Evolutionary conservation across 176 grass and related monocot genomes (phyloP), one percentile per base, ranked within the genome.

Genomic region (Lolium rigidum): DNA sequence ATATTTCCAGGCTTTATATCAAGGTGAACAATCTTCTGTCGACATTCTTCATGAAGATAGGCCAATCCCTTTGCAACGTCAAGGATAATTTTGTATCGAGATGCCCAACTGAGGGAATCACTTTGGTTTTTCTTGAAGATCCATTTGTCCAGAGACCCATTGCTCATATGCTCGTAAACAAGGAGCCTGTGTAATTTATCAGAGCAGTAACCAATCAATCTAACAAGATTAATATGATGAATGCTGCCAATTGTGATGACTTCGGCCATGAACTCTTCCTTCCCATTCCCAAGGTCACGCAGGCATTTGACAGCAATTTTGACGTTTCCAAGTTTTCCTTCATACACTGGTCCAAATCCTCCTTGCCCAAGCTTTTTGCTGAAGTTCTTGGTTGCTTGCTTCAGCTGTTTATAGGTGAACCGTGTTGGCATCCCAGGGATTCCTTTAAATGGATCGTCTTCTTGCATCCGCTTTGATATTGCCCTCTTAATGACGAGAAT

Each of bases 241-340:
- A 89, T 94, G 58, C 83, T 97, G 22, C 92, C 90, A 73, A 97
- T 92, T 25, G 92, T 97, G 41, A 90, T 74, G 70, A 97, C 88
- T 89, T 97, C 90, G 7, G 90, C 88, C 82, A 94, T 89, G 88
- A 97, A 94, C 82, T 97, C 92, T 88, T 92, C 85, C 81, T 94
- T 92, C 4, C 94, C 90, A 22, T 94, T 92, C 6, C 90, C 86
- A 74, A 92, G 79, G 38, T 89, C 92, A 50, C 35, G 86, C 88
- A 97, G 85, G 52, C 92, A 89, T 63, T 97, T 97, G 6, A 92
- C 87, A 0, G 92, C 94, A 59, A 94, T 86, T 44, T 77, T 96
- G 14, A 65, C 69, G 37, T 83, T 84, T 62, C 79, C 90, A 28
- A 91, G 84, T 46, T 90, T 89, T 41, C 94, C 90, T 48, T 94